Conservation (phyloP, 345 rosid genomes). For the Brassica juncea region DNA sequence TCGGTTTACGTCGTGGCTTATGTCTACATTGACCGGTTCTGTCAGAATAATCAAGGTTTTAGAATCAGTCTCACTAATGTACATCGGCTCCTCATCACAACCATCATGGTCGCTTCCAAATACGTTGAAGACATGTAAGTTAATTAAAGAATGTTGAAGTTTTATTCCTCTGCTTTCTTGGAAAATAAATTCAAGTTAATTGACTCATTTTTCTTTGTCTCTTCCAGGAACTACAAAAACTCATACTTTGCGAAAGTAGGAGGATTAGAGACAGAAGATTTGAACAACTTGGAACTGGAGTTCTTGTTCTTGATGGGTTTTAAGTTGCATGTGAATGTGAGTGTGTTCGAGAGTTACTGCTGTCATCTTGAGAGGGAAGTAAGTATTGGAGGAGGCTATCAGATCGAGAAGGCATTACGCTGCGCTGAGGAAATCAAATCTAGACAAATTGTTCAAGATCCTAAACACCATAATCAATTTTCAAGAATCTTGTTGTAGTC, state of each 20-base stretch:
- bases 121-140: slow-evolving; percentile 91
- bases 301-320: slow-evolving; percentile 87
- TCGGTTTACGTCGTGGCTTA: slow-evolving; percentile 87
- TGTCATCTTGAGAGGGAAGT: slow-evolving; percentile 90
- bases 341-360: slow-evolving; percentile 91
- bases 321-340: slow-evolving; percentile 80
- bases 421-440: slow-evolving; percentile 90
- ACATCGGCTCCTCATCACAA: slow-evolving; percentile 75
- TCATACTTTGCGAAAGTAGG: slow-evolving; percentile 85
- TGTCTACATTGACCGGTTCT: slow-evolving; percentile 85
- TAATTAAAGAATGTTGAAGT: neutral
- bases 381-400: slow-evolving; percentile 84
- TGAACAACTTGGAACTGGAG: slow-evolving; percentile 77
- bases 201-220: neutral
- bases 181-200: neutral
- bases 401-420: slow-evolving; percentile 74
- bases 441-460: slow-evolving; percentile 48
- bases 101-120: slow-evolving; percentile 91
- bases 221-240: slow-evolving; percentile 74
- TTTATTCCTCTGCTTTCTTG: neutral
- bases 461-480: slow-evolving; percentile 49
- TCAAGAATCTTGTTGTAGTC: slow-evolving; percentile 62
- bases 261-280: slow-evolving; percentile 65
- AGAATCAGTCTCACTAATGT: slow-evolving; percentile 68
- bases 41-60: slow-evolving; percentile 71